Conservation (phyloP, 306 rosid genomes). For the Quercus bicolor region DNA sequence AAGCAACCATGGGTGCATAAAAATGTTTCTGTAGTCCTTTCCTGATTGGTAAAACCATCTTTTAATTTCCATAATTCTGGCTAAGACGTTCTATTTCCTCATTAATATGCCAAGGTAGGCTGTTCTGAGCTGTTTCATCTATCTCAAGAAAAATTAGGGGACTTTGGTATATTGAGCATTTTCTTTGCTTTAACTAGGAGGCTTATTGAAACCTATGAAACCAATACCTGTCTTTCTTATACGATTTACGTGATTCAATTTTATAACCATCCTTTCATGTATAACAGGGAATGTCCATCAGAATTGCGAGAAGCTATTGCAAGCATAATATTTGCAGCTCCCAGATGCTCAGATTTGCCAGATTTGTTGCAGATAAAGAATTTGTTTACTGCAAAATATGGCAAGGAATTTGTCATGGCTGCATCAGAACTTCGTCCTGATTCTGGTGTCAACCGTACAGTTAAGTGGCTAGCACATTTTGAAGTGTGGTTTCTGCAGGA, state of each 20-base stretch:
- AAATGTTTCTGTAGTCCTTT: neutral
- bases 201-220: neutral
- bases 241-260: neutral
- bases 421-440: constrained; percentile 95
- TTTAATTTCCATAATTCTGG: neutral
- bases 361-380: constrained; percentile 86
- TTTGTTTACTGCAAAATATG: constrained; percentile 80
- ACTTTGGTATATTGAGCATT: neutral
- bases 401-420: constrained; percentile 75
- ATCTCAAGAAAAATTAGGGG: neutral
- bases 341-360: constrained; percentile 97
- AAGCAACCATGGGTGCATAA: neutral
- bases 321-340: constrained; percentile 92
- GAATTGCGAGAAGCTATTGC: constrained; percentile 94
- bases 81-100: neutral
- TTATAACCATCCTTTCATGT: constrained; percentile 17
- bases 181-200: neutral
- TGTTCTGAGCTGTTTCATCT: neutral
- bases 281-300: constrained; percentile 78
- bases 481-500: constrained; percentile 10
- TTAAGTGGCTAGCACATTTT: constrained; percentile 35
- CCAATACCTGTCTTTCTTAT: neutral
- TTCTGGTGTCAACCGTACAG: constrained; percentile 93
- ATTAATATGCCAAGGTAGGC: neutral
- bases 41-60: neutral